phyloP scores from a whole-genome alignment of 2,329 filamentous ascomycete species.

The Fusarium chlamydosporum region DNA sequence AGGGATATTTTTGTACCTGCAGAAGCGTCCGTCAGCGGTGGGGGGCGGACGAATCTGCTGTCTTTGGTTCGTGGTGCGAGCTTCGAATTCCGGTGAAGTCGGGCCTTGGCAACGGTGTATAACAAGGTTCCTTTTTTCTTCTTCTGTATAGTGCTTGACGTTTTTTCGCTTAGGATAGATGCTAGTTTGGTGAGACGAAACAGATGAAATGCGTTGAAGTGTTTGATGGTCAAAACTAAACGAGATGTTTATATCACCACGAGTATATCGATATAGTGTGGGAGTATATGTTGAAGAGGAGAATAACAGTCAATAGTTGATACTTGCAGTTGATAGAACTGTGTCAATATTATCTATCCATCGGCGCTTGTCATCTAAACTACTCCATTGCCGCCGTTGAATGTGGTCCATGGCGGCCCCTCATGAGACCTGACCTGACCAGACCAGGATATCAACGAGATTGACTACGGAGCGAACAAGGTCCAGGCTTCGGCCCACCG shows the following conservation, averaged over 20 bases:
- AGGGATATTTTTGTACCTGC: background rate
- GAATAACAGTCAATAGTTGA: background rate
- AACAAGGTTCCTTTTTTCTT: conserved; percentile 3
- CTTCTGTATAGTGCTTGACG: no score
- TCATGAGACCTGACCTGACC: background rate
- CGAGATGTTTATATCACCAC: background rate
- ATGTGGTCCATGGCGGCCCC: conserved; percentile 5
- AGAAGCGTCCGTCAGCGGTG: background rate
- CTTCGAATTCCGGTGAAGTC: conserved; percentile 52
- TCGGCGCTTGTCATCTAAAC: conserved; percentile 37
- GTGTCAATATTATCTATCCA: background rate
- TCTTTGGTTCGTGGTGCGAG: conserved; percentile 32
- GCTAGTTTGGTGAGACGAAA: conserved; percentile 25
- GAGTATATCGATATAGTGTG: background rate
- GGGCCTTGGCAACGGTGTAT: conserved; percentile 43
- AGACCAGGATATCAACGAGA: conserved; percentile 30
- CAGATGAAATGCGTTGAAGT: conserved; percentile 11
- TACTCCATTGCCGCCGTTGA: conserved; percentile 25
- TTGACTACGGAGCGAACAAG: conserved; percentile 32
- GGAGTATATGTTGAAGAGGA: background rate
- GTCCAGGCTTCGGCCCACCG: conserved; percentile 27
- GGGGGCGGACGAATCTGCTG: conserved; percentile 10
- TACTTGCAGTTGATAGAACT: background rate
- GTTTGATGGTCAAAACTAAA: conserved; percentile 21
- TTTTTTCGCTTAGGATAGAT: conserved; percentile 19